Base-by-base conservation (phyloP, 352 stramenopile genomes). In the Phytophthora agathidicida region DNA sequence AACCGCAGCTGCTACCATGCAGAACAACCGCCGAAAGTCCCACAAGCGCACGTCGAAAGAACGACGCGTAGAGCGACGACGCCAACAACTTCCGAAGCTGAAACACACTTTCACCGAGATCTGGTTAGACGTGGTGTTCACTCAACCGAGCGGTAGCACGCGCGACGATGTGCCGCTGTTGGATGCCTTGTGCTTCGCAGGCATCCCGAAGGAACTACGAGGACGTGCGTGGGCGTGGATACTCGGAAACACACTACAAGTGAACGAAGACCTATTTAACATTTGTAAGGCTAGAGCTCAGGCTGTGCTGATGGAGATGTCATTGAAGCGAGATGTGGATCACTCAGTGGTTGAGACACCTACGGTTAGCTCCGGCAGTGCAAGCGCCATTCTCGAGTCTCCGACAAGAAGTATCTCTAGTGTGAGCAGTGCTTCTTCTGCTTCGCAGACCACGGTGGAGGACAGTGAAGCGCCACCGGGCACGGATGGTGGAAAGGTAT, bases 241-340 rank as follows among this genome's bases (percentile, higher is more conserved):
- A 9, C 68, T 96, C 7, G 86, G 86, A 31, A 96, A 96, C 47
- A 84, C 73, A 7, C 66, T 96, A 8, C 86, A 93, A 68, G 80
- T 96, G 27, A 96, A 93, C 33, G 77, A 96, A 65, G 78, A 96
- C 17, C 58, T 96, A 17, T 96, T 93, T 49, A 71, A 72, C 4
- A 94, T 96, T 42, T 96, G 86, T 58, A 91, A 89, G 45, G 56
- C 71, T 26, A 60, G 86, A 46, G 86, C 86, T 3, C 75, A 84
- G 44, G 86, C 86, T 10, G 86, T 96, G 39, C 60, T 82, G 20
- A 71, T 81, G 37, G 84, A 96, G 51, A 93, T 96, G 62, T 71
- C 72, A 0, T 62, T 92, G 26, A 90, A 89, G 44, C 78, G 73
- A 30, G 71, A 93, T 31, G 67, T 80, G 5, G 76, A 85, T 8